A percentile compares a stretch with the other conserved stretches of the same genome.
Evolutionary conservation across 305 asterid genomes (phyloP).

Genomic region (Nicotiana rustica): DNA sequence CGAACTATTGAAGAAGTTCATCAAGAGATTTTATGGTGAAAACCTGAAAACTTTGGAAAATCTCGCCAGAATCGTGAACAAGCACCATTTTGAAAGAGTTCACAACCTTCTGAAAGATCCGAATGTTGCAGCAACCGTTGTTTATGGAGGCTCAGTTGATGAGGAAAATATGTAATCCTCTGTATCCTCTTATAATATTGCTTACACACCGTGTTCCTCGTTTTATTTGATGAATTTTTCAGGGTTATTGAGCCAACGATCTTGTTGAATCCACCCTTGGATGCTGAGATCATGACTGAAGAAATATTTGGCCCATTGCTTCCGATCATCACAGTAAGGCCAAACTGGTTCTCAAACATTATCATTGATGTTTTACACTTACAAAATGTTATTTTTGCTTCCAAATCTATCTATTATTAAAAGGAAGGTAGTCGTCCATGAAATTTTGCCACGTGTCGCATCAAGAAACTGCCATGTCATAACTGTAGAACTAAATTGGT

Average conservation of each 20-base stretch:
- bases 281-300: slow-evolving; percentile 80
- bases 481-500: too few relatives aligned
- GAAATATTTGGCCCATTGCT: slow-evolving; percentile 96
- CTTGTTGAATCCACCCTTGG: slow-evolving; percentile 87
- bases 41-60: slow-evolving; percentile 58
- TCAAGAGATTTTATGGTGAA: slow-evolving; percentile 71
- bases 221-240: slow-evolving; percentile 31
- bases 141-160: slow-evolving; percentile 82
- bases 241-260: slow-evolving; percentile 93
- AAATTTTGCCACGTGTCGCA: too few relatives aligned
- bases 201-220: slow-evolving; percentile 7
- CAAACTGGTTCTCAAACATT: slow-evolving; percentile 15
- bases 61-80: slow-evolving; percentile 75
- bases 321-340: slow-evolving; percentile 82
- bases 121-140: slow-evolving; percentile 67
- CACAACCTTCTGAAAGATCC: slow-evolving; percentile 74
- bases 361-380: not conserved
- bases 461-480: too few relatives aligned
- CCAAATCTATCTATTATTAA: not conserved
- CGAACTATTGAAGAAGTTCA: slow-evolving; percentile 65
- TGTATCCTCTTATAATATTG: slow-evolving; percentile 15
- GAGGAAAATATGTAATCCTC: slow-evolving; percentile 61
- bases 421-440: too few relatives aligned
- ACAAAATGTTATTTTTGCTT: slow-evolving; percentile 7
- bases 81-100: slow-evolving; percentile 71